Percentiles rank a stretch among this genome's conserved stretches.
phyloP scores from a whole-genome alignment of 2,329 filamentous ascomycete genomes.

The Colletotrichum sidae region DNA sequence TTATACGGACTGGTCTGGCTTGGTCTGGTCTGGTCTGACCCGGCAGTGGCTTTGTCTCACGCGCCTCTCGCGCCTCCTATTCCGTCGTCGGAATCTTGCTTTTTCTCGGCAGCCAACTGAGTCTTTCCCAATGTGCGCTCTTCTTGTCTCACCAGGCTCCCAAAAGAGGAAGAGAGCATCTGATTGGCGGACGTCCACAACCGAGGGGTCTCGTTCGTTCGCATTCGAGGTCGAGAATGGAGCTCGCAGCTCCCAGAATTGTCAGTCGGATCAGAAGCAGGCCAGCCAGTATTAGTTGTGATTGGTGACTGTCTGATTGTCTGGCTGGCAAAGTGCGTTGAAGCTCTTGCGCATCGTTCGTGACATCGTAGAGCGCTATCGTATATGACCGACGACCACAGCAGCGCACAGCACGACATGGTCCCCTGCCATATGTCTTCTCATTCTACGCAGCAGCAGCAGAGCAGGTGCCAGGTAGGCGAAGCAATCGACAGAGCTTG shows the following conservation, averaged over 20 bases:
- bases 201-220: constrained; percentile 26
- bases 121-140: constrained; percentile 14
- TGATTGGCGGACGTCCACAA: constrained; percentile 25
- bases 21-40: constrained; percentile 13
- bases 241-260: constrained; percentile 4
- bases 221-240: constrained; percentile 35
- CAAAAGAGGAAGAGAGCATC: constrained; percentile 10
- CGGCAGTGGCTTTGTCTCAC: constrained; percentile 32
- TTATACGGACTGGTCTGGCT: no score
- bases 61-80: constrained; percentile 34
- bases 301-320: neutral
- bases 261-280: neutral
- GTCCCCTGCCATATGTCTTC: constrained; percentile 18
- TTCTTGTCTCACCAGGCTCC: constrained; percentile 33
- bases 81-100: constrained; percentile 32
- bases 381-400: no score
- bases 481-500: constrained; percentile 27
- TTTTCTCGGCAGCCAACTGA: constrained; percentile 32
- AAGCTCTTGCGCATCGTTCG: no score
- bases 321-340: no score
- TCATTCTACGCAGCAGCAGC: neutral
- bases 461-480: no score
- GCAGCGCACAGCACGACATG: no score
- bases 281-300: neutral
- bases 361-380: no score